Conservation (phyloP, 2,329 filamentous ascomycete genomes). For the Pseudogymnoascus sp. region DNA sequence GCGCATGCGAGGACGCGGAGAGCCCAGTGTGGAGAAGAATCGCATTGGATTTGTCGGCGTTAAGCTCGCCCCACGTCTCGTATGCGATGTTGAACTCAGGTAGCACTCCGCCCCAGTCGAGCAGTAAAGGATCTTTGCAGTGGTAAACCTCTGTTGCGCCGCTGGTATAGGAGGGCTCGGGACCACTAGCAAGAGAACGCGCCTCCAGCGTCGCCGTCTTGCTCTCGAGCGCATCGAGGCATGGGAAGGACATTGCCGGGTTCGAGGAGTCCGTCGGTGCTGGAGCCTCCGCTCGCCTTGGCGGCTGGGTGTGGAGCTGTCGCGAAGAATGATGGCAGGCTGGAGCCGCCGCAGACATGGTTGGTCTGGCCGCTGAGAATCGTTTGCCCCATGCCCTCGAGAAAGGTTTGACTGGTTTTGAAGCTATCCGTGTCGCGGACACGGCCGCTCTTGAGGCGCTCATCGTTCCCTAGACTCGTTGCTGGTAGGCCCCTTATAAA, state of each 20-base stretch:
- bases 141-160: slow-evolving; percentile 74
- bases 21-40: slow-evolving; percentile 90
- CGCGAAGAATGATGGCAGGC: slow-evolving; percentile 14
- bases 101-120: slow-evolving; percentile 94
- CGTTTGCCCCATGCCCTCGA: slow-evolving; percentile 15
- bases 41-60: slow-evolving; percentile 73
- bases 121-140: slow-evolving; percentile 63
- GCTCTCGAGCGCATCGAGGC: slow-evolving; percentile 74
- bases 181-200: slow-evolving; percentile 62
- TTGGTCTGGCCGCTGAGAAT: slow-evolving; percentile 12
- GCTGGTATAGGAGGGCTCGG: slow-evolving; percentile 88
- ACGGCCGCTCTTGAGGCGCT: slow-evolving; percentile 19
- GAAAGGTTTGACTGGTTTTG: slow-evolving; percentile 12
- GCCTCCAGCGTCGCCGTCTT: slow-evolving; percentile 66
- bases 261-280: slow-evolving; percentile 49
- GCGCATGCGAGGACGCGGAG: slow-evolving; percentile 94
- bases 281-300: slow-evolving; percentile 14
- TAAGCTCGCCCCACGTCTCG: slow-evolving; percentile 82
- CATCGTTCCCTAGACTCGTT: slow-evolving; percentile 15
- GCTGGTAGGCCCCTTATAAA: background rate
- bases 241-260: slow-evolving; percentile 81
- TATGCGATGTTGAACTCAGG: slow-evolving; percentile 86
- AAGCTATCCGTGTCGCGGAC: slow-evolving; percentile 16
- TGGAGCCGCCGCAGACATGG: slow-evolving; percentile 8
- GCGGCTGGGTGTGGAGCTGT: slow-evolving; percentile 18